phyloP scores from a whole-genome alignment of 2,329 filamentous ascomycete genomes.

The Fusarium concolor region DNA sequence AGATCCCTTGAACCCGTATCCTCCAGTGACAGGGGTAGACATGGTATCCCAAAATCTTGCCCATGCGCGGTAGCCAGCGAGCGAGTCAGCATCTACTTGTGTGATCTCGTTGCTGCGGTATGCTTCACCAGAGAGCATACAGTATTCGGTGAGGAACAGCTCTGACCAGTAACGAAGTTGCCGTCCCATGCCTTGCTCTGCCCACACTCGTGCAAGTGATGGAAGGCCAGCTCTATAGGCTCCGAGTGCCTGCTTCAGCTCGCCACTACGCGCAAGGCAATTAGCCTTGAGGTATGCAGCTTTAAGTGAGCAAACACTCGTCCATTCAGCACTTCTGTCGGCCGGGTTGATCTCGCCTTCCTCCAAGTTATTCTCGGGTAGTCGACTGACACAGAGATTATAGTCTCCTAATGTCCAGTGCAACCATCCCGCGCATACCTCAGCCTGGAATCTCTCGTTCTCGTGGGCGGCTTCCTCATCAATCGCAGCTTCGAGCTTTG shows the following conservation, averaged over 20 bases:
- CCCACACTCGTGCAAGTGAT: slow-evolving; percentile 67
- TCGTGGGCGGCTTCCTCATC: slow-evolving; percentile 65
- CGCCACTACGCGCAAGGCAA: slow-evolving; percentile 63
- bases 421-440: slow-evolving; percentile 85
- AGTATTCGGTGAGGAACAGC: slow-evolving; percentile 79
- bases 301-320: slow-evolving; percentile 83
- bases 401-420: slow-evolving; percentile 83
- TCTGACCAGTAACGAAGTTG: slow-evolving; percentile 85
- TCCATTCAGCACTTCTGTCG: slow-evolving; percentile 76
- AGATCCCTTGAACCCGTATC: slow-evolving; percentile 68
- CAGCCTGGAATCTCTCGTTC: slow-evolving; percentile 80
- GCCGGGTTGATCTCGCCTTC: slow-evolving; percentile 64
- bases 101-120: slow-evolving; percentile 63
- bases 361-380: slow-evolving; percentile 71
- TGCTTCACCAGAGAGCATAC: slow-evolving; percentile 73
- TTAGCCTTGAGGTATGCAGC: slow-evolving; percentile 81
- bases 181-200: slow-evolving; percentile 64
- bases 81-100: slow-evolving; percentile 63
- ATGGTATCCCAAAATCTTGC: slow-evolving; percentile 73
- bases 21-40: slow-evolving; percentile 61
- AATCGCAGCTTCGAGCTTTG: slow-evolving; percentile 66
- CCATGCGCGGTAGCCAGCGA: slow-evolving; percentile 74
- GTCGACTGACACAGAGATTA: slow-evolving; percentile 61
- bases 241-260: slow-evolving; percentile 69
- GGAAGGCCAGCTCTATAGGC: slow-evolving; percentile 75